phyloP scores from a whole-genome alignment of 805 yeast genomes.

The Candida cerambycidarum region DNA sequence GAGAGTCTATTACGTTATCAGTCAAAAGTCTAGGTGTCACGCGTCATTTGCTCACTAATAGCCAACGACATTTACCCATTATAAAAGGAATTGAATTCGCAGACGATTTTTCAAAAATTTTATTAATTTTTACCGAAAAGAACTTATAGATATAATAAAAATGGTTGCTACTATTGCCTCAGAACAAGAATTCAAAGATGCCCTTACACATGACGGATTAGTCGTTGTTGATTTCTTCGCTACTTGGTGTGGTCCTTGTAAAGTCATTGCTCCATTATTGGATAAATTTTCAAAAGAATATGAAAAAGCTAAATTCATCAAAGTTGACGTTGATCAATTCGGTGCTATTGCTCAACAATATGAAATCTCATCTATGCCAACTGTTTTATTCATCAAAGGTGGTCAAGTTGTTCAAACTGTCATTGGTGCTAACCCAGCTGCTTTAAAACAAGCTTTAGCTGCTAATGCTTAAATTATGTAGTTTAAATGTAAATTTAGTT shows the following conservation, averaged over 20 bases:
- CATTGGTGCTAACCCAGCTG: slow-evolving; percentile 88
- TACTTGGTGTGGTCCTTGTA: slow-evolving; percentile 99
- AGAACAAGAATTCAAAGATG: slow-evolving; percentile 62
- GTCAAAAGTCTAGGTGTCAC: slow-evolving; percentile 8
- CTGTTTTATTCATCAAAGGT: slow-evolving; percentile 70
- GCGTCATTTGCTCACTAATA: slow-evolving; percentile 7
- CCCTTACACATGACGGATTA: slow-evolving; percentile 62
- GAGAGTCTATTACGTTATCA: slow-evolving; percentile 2
- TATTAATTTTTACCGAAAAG: not conserved
- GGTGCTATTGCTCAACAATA: slow-evolving; percentile 70
- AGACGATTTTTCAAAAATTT: not conserved
- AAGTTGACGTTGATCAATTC: slow-evolving; percentile 89
- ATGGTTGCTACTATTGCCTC: slow-evolving; percentile 39
- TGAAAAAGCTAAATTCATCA: slow-evolving; percentile 71
- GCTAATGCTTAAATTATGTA: slow-evolving; percentile 44
- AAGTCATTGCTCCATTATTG: slow-evolving; percentile 91
- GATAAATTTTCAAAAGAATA: slow-evolving; percentile 75
- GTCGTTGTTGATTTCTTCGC: slow-evolving; percentile 96
- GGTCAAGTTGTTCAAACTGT: slow-evolving; percentile 80
- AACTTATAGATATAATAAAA: slow-evolving; percentile 12
- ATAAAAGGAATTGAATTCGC: slow-evolving; percentile 1
- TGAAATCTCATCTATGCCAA: slow-evolving; percentile 60
- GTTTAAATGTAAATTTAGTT: not conserved
- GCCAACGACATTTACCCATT: not conserved
- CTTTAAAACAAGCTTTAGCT: slow-evolving; percentile 67